These are phyloP conservation scores for Stellera chamaejasme DNA, from an alignment of 345 rosid genomes.

Conservation along the genomic window DNA sequence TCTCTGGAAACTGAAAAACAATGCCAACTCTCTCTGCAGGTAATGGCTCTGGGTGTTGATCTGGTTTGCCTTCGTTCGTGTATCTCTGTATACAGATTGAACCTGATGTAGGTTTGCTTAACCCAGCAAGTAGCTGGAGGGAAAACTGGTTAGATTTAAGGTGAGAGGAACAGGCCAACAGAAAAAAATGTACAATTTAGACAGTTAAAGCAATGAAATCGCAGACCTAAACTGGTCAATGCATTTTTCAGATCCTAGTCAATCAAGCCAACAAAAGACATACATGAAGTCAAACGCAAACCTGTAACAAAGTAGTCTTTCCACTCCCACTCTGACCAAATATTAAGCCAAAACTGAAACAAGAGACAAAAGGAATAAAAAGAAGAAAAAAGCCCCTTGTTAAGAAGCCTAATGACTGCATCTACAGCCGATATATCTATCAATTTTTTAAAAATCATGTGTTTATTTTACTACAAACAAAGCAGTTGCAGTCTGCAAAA, in stretches of 20 bases:
- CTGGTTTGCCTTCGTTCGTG: conserved; percentile 43
- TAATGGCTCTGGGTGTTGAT: conserved; percentile 31
- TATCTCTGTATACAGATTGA: conserved; percentile 68
- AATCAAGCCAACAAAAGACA: background rate
- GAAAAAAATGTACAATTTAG: conserved; percentile 4
- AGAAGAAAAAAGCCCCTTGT: no score
- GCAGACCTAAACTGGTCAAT: no score
- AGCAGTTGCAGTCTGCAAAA: no score
- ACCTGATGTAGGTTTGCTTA: conserved; percentile 84
- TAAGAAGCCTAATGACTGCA: no score
- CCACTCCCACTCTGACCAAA: conserved; percentile 98
- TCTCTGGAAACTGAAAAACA: conserved; percentile 94
- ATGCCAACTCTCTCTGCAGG: conserved; percentile 75
- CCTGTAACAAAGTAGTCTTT: conserved; percentile 93
- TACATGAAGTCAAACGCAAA: conserved; percentile 7
- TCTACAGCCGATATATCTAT: no score
- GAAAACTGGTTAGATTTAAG: conserved; percentile 5
- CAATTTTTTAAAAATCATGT: no score
- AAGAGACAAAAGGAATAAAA: background rate
- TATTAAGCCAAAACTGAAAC: conserved; percentile 79
- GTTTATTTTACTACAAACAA: no score
- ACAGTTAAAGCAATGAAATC: background rate
- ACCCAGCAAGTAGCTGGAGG: conserved; percentile 80
- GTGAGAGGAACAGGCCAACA: background rate
- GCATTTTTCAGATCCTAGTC: no score